phyloP scores from a whole-genome alignment of 192 early-diverging fungal genomes.

The Gonapodya prolifera region DNA sequence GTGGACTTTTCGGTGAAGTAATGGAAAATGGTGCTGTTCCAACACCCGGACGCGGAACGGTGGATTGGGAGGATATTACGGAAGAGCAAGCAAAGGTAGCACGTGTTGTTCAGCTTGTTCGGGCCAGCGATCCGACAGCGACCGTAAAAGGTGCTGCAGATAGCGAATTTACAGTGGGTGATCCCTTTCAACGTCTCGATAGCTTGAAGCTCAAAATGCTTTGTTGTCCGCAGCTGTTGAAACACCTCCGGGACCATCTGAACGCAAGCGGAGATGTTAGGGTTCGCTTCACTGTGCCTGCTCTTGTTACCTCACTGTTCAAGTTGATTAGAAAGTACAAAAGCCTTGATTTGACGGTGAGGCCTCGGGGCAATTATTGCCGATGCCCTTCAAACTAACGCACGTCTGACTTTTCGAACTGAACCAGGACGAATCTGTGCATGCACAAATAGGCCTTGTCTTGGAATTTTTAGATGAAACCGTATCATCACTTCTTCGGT shows the following conservation, averaged over 20 bases:
- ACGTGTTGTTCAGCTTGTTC: constrained; percentile 35
- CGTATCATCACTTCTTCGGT: constrained; percentile 51
- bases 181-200: background rate
- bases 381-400: constrained; percentile 6
- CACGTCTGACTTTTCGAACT: constrained; percentile 1
- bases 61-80: constrained; percentile 79
- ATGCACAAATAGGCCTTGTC: constrained; percentile 60
- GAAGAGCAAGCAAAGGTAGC: constrained; percentile 89
- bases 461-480: constrained; percentile 85
- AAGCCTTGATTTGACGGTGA: too few species aligned
- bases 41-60: background rate
- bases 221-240: constrained; percentile 44
- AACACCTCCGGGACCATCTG: constrained; percentile 72
- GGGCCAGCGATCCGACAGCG: too few species aligned
- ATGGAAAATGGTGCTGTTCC: constrained; percentile 7
- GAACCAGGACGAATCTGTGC: constrained; percentile 25
- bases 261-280: constrained; percentile 79
- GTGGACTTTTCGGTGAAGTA: constrained; percentile 35
- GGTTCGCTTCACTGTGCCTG: constrained; percentile 83
- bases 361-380: too few species aligned
- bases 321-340: constrained; percentile 39
- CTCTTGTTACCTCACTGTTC: constrained; percentile 62
- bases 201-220: constrained; percentile 10
- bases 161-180: constrained; percentile 57
- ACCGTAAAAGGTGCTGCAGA: constrained; percentile 50